Evolutionary conservation across 345 rosid species (phyloP).

Genomic region (Lenwebbia sp.): DNA sequence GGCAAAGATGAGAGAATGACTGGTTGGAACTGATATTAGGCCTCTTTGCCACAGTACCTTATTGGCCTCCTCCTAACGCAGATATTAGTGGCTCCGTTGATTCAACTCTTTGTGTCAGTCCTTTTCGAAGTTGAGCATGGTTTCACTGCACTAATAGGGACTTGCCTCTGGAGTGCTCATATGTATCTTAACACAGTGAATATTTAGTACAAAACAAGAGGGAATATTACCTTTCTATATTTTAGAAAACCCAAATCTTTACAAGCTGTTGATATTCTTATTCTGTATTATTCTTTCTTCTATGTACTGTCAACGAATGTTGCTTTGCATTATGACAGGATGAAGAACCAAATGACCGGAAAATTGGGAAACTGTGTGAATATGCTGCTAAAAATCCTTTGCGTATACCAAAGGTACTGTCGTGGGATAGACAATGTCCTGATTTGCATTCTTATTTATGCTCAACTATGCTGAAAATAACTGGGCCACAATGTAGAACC

Average conservation of each 20-base stretch:
- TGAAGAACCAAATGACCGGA: conserved; percentile 86
- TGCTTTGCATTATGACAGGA: conserved; percentile 35
- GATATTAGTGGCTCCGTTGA: neutral
- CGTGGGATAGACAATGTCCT: neutral
- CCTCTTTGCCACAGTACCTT: neutral
- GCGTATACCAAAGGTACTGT: conserved; percentile 85
- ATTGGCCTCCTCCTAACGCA: neutral
- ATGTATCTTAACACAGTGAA: neutral
- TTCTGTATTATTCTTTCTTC: neutral
- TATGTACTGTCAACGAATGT: neutral
- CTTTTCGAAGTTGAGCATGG: neutral
- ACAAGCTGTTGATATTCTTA: neutral
- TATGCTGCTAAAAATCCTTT: conserved; percentile 87
- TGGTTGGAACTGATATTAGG: neutral
- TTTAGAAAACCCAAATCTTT: neutral
- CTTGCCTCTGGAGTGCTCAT: neutral
- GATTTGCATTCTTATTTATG: neutral
- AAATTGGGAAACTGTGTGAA: conserved; percentile 88
- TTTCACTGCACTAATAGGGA: neutral
- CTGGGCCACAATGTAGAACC: neutral
- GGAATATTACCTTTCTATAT: neutral
- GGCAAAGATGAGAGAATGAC: neutral
- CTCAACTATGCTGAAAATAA: neutral
- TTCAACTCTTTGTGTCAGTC: neutral
- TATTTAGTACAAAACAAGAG: neutral